These are phyloP conservation scores for Daldinia vernicosa DNA, from an alignment of 495 filamentous ascomycete species.

Conservation along the genomic window DNA sequence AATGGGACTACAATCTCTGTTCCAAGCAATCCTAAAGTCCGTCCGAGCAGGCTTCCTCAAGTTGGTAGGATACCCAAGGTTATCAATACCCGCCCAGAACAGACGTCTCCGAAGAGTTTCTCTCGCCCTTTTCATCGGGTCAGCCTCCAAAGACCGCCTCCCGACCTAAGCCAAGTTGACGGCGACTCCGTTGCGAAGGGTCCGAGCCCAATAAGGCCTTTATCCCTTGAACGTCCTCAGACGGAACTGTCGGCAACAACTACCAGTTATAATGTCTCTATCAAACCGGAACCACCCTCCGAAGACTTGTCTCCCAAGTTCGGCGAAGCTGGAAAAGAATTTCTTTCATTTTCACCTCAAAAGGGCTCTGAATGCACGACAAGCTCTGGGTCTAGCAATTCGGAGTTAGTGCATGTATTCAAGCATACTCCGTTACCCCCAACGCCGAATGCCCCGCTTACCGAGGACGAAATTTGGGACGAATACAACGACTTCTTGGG, in stretches of 20 bases:
- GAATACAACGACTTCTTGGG: conserved; percentile 93
- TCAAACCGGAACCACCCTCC: conserved; percentile 33
- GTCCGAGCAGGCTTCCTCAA: conserved; percentile 69
- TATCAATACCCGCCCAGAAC: conserved; percentile 76
- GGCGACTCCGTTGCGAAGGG: conserved; percentile 58
- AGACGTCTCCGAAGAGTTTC: conserved; percentile 80
- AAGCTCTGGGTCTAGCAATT: conserved; percentile 66
- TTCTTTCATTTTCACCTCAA: conserved; percentile 75
- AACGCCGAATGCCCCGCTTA: conserved; percentile 62
- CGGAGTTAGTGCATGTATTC: conserved; percentile 58
- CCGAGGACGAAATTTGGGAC: conserved; percentile 91
- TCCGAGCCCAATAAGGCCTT: conserved; percentile 54
- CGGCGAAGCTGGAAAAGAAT: conserved; percentile 52
- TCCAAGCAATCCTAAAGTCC: conserved; percentile 28
- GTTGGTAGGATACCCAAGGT: conserved; percentile 92
- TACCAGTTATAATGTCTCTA: conserved; percentile 32
- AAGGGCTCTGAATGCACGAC: conserved; percentile 75
- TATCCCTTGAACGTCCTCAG: conserved; percentile 49
- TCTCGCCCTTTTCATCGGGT: conserved; percentile 76
- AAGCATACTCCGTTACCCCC: conserved; percentile 71
- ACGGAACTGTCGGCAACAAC: conserved; percentile 36
- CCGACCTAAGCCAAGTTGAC: conserved; percentile 51
- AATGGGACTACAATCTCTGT: neutral
- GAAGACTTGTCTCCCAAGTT: conserved; percentile 35
- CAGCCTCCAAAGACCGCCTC: conserved; percentile 49